A percentile compares a stretch with the other conserved stretches of the same genome.
phyloP scores from a whole-genome alignment of 129 eudicot species.

The Helichrysum umbraculigerum region DNA sequence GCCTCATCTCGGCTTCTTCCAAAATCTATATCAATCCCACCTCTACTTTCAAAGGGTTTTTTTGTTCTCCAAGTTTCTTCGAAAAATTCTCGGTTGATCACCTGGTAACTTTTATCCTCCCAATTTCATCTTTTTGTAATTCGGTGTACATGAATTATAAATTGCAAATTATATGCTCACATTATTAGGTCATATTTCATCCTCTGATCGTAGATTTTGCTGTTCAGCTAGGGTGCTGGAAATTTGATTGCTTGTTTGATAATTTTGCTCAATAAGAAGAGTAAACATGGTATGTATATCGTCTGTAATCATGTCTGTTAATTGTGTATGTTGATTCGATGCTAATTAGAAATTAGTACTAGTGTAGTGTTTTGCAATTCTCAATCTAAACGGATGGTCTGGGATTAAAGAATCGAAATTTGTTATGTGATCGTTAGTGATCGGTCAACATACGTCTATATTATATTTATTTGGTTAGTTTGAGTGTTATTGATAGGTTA shows the following conservation, averaged over 20 bases:
- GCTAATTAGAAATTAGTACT: constrained; percentile 4
- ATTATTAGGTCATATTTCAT: neutral
- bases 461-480: neutral
- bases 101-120: constrained; percentile 14
- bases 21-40: constrained; percentile 26
- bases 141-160: neutral
- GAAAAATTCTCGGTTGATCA: neutral
- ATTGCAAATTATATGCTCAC: neutral
- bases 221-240: constrained; percentile 20
- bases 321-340: constrained; percentile 19
- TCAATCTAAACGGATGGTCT: neutral
- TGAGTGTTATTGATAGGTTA: neutral
- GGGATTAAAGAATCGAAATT: neutral
- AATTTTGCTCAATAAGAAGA: constrained; percentile 7
- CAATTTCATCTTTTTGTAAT: constrained; percentile 4
- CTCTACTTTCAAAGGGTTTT: constrained; percentile 7
- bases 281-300: constrained; percentile 29
- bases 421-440: neutral
- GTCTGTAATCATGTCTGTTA: neutral
- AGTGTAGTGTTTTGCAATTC: neutral
- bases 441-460: neutral
- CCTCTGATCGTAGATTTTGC: constrained; percentile 26
- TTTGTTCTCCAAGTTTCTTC: constrained; percentile 41
- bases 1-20: constrained; percentile 9
- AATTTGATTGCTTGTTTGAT: neutral